Base-by-base conservation (phyloP, 192 early-diverging fungal species). In the Geosiphon pyriformis region DNA sequence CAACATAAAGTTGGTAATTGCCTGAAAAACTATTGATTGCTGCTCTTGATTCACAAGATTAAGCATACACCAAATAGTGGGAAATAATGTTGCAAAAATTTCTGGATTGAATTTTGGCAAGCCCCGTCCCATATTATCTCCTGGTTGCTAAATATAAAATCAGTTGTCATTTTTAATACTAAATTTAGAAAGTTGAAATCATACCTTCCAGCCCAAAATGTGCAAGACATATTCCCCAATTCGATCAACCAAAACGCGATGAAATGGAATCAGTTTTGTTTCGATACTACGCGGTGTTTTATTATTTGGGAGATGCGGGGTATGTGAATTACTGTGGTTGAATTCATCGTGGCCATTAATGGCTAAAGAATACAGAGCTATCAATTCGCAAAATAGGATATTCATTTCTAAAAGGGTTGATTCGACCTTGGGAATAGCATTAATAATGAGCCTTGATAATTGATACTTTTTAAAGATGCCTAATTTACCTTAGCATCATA, bases 351-450 rank as follows among this genome's bases (percentile, higher is more conserved):
- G 66, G 12, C 72, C 70, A 25, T 68, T 52, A 46, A 23, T 32
- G 12, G 70, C 76, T 37, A 82, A 52, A 35, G 87, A 42, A 48
- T 83, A 87, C 15, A 86, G 67, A 0, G 85, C 83, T 1, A 82
- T 79, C 34, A 88, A 58, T 66, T 90, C 87, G 57, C 88, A 87
- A 29, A 84, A 79, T 11, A 80, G 79, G 20, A 86, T 84, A 54
- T 88, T 90, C 88, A 88, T 90, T 32, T 86, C 83, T 69, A 81
- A 79, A 29, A 87, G 59, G 8, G 78, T 59, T 6, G 61, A 42
- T 23, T 84, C 78, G 2, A 81, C 80, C 87, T 88, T 65, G 54
- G 2, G 61, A 25, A 54, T 49, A 17, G 27, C 48, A 56, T 33
- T 33, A 27, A 3, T 48, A 1, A 50, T 50, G 65, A 70, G 42